Evolutionary conservation across 495 filamentous ascomycete genomes (phyloP).

Genomic region (Aspergillus biplanus): DNA sequence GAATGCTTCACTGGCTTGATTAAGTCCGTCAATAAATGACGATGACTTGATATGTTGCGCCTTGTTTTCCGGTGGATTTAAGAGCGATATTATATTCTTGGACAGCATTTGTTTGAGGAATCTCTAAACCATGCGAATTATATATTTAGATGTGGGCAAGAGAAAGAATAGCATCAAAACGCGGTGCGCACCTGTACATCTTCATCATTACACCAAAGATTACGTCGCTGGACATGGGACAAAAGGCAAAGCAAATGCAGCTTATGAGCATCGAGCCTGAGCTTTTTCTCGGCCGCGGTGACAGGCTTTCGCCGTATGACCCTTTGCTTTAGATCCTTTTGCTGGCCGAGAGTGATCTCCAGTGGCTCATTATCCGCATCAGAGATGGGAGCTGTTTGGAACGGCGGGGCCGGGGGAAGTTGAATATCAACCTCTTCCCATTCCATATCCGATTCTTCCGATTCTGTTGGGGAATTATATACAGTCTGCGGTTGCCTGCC

Average conservation of each 20-base stretch:
- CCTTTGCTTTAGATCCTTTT: slow-evolving; percentile 37
- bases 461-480: slow-evolving; percentile 48
- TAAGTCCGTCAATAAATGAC: slow-evolving; percentile 77
- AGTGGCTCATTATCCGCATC: slow-evolving; percentile 44
- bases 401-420: slow-evolving; percentile 38
- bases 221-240: slow-evolving; percentile 72
- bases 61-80: slow-evolving; percentile 65
- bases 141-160: slow-evolving; percentile 16
- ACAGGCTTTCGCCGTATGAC: slow-evolving; percentile 59
- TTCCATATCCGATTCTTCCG: slow-evolving; percentile 64
- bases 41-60: slow-evolving; percentile 72
- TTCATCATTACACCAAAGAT: slow-evolving; percentile 86
- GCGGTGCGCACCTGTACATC: slow-evolving; percentile 57
- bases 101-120: slow-evolving; percentile 63
- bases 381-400: slow-evolving; percentile 20
- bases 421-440: slow-evolving; percentile 73
- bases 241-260: slow-evolving; percentile 82
- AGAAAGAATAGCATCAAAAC: not conserved
- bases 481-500: slow-evolving; percentile 41
- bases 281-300: slow-evolving; percentile 68
- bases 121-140: slow-evolving; percentile 31
- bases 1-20: slow-evolving; percentile 69
- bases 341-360: slow-evolving; percentile 61
- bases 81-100: slow-evolving; percentile 58
- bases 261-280: slow-evolving; percentile 81